Percentiles rank a stretch among this genome's conserved stretches.
phyloP scores from a whole-genome alignment of 768 basidiomycete species.

The Lactarius pseudohatsudake region DNA sequence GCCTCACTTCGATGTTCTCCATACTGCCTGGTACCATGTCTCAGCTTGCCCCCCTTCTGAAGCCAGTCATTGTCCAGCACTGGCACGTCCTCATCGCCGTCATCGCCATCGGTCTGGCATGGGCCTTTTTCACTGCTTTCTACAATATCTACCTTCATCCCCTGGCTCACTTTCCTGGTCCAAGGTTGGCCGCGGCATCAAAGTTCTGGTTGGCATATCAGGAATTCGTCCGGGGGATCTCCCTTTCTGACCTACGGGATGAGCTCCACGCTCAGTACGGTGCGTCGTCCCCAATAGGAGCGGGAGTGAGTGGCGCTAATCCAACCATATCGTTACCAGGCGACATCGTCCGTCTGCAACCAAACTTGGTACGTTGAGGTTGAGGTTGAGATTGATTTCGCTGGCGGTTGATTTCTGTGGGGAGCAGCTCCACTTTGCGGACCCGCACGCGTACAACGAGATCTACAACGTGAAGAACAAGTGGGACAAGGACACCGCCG shows the following conservation, averaged over 20 bases:
- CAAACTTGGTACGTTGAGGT: slow-evolving; percentile 40
- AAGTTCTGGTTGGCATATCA: slow-evolving; percentile 28
- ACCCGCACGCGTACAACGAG: slow-evolving; percentile 41
- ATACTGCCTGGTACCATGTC: background rate
- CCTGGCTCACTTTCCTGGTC: slow-evolving; percentile 30
- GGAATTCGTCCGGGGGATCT: slow-evolving; percentile 26
- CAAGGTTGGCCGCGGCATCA: slow-evolving; percentile 27
- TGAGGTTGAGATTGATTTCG: background rate
- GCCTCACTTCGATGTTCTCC: background rate
- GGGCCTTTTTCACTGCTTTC: background rate
- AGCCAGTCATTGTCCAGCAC: background rate
- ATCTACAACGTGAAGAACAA: slow-evolving; percentile 41
- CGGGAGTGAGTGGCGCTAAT: background rate
- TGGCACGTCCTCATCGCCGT: background rate
- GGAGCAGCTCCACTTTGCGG: slow-evolving; percentile 44
- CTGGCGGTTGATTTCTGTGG: background rate
- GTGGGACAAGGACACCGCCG: slow-evolving; percentile 37
- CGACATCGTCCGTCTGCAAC: slow-evolving; percentile 40
- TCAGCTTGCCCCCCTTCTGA: background rate
- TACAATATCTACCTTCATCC: slow-evolving; percentile 28
- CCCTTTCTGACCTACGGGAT: slow-evolving; percentile 37
- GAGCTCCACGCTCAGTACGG: slow-evolving; percentile 41
- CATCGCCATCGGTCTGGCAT: background rate
- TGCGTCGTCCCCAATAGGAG: background rate
- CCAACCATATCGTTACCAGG: slow-evolving; percentile 31